Evolutionary conservation across 2,329 filamentous ascomycete species (phyloP).

Genomic region (Exophiala bonariae): DNA sequence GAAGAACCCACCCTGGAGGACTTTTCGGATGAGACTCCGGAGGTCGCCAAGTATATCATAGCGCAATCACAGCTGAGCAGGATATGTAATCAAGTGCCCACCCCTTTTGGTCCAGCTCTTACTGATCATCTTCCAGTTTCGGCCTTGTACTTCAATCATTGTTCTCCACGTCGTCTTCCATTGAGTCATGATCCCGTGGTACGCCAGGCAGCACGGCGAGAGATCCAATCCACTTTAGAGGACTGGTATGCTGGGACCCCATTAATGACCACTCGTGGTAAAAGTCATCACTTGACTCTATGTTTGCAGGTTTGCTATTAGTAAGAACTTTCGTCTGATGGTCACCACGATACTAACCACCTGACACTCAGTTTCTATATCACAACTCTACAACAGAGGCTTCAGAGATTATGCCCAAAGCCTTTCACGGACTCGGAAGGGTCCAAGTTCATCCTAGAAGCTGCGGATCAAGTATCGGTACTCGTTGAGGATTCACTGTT

Average conservation of each 20-base stretch:
- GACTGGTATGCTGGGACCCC: slow-evolving; percentile 5
- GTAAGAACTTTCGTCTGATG: neutral
- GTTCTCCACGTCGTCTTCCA: slow-evolving; percentile 1
- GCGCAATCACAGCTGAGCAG: slow-evolving; percentile 2
- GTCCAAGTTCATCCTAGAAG: slow-evolving; percentile 6
- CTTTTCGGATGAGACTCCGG: slow-evolving; percentile 6
- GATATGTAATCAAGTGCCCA: slow-evolving; percentile 1
- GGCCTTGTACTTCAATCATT: slow-evolving; percentile 7
- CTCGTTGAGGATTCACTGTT: slow-evolving; percentile 7
- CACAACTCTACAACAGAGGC: slow-evolving; percentile 1
- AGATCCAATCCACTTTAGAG: slow-evolving; percentile 6
- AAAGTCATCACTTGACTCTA: slow-evolving; percentile 4
- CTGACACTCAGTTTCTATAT: neutral
- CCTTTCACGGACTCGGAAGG: slow-evolving; percentile 1
- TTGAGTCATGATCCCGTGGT: neutral
- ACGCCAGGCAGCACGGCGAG: neutral
- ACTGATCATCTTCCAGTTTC: neutral
- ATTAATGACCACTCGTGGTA: neutral
- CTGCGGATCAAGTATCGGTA: slow-evolving; percentile 1
- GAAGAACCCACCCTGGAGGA: slow-evolving; percentile 13
- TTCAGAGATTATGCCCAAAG: slow-evolving; percentile 4
- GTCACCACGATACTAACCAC: neutral
- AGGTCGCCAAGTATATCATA: slow-evolving; percentile 11
- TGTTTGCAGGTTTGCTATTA: slow-evolving; percentile 1
- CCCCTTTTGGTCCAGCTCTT: neutral